phyloP scores from a whole-genome alignment of 352 stramenopile genomes.

The Pythium dissotocum region DNA sequence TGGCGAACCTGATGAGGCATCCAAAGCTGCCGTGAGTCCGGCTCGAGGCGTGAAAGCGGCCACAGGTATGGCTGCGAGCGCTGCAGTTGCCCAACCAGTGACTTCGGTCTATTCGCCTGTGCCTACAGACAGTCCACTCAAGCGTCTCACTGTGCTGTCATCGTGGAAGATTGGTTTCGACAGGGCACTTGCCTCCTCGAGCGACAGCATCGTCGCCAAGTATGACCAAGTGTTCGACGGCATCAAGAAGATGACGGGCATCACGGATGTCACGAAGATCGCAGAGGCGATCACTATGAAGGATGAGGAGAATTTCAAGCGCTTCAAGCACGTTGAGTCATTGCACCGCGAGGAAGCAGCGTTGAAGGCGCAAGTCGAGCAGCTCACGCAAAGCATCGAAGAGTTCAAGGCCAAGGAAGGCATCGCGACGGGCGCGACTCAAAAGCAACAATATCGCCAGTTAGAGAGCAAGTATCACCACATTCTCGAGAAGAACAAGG shows the following conservation, averaged over 20 bases:
- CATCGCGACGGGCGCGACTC: conserved; percentile 52
- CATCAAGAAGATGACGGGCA: conserved; percentile 58
- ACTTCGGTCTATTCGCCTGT: neutral
- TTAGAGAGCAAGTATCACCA: conserved; percentile 40
- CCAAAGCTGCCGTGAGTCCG: neutral
- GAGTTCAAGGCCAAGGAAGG: conserved; percentile 70
- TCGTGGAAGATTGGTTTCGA: conserved; percentile 80
- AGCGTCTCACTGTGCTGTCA: conserved; percentile 56
- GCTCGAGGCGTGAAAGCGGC: neutral
- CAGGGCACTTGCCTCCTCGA: conserved; percentile 47
- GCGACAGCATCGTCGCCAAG: conserved; percentile 47
- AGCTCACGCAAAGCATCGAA: conserved; percentile 50
- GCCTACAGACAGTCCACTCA: conserved; percentile 35
- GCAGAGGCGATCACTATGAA: conserved; percentile 51
- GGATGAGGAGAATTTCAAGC: conserved; percentile 81
- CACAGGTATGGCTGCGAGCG: neutral
- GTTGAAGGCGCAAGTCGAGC: conserved; percentile 51
- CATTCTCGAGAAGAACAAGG: conserved; percentile 42
- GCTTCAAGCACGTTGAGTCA: conserved; percentile 74
- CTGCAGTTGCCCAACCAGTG: neutral
- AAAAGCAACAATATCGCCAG: conserved; percentile 56
- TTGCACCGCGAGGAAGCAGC: conserved; percentile 58
- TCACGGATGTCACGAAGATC: conserved; percentile 51
- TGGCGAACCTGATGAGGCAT: conserved; percentile 10
- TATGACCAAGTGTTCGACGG: conserved; percentile 66